phyloP scores from a whole-genome alignment of 2,329 filamentous ascomycete genomes.

The Diaporthe sp. region DNA sequence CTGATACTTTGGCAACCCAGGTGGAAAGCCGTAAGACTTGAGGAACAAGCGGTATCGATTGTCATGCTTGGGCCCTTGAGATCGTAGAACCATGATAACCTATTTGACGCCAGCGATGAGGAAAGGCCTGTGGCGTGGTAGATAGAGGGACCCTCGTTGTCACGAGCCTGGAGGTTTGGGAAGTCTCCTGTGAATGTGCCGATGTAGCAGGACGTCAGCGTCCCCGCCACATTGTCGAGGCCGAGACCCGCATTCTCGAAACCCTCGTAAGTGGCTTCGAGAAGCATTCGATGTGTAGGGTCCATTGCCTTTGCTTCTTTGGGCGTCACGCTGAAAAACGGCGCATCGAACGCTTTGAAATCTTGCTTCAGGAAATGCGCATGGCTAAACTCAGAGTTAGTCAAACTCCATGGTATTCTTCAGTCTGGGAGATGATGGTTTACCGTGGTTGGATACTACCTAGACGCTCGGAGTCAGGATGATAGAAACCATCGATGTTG shows the following conservation, averaged over 20 bases:
- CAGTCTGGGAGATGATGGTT: background rate
- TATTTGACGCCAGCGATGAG: conserved; percentile 49
- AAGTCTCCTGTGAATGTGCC: conserved; percentile 55
- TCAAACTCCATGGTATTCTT: too few species aligned
- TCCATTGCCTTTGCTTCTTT: conserved; percentile 76
- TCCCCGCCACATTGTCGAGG: conserved; percentile 48
- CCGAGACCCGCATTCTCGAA: conserved; percentile 65
- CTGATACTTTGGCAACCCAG: conserved; percentile 31
- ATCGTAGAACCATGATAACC: conserved; percentile 58
- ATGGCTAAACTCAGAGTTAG: background rate
- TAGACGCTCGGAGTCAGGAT: conserved; percentile 27
- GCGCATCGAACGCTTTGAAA: conserved; percentile 41
- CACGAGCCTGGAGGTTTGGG: conserved; percentile 45
- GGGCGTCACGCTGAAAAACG: conserved; percentile 79
- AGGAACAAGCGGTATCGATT: conserved; percentile 57
- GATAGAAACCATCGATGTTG: conserved; percentile 73
- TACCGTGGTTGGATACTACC: conserved; percentile 26
- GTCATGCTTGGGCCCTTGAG: conserved; percentile 53
- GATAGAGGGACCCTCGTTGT: conserved; percentile 45
- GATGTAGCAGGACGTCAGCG: conserved; percentile 53
- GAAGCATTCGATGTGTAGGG: conserved; percentile 74
- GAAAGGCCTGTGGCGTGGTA: conserved; percentile 49
- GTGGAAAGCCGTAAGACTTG: conserved; percentile 34
- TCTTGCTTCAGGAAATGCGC: conserved; percentile 54
- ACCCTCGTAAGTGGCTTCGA: conserved; percentile 76